Percentiles rank a stretch among this genome's conserved stretches.
These are phyloP conservation scores for Candida glucosophila DNA, from an alignment of 1,139 yeast genomes.

Conservation along the genomic window DNA sequence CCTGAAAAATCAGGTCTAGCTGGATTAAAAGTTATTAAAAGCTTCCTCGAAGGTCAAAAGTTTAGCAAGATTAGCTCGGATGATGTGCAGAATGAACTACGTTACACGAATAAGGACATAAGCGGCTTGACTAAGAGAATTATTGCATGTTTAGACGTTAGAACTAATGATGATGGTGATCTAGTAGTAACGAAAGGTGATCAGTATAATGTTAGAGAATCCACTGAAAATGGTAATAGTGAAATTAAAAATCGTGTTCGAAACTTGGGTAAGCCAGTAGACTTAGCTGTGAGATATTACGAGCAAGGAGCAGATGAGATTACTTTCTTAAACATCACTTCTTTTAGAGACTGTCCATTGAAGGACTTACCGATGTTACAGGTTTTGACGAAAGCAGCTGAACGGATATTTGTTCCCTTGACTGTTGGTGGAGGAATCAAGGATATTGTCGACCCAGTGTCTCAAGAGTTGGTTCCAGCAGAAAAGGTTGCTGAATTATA, in stretches of 20 bases:
- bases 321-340: conserved; percentile 87
- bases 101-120: conserved; percentile 44
- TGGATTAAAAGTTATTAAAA: conserved; percentile 66
- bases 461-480: conserved; percentile 69
- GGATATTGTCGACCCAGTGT: conserved; percentile 74
- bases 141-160: conserved; percentile 94
- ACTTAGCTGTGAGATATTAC: conserved; percentile 82
- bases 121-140: conserved; percentile 81
- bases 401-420: conserved; percentile 87
- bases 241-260: conserved; percentile 44
- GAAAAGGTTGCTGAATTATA: conserved; percentile 83
- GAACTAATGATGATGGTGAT: conserved; percentile 89
- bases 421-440: conserved; percentile 98
- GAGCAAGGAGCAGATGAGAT: conserved; percentile 95
- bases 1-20: conserved; percentile 95
- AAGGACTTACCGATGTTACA: conserved; percentile 92
- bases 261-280: conserved; percentile 92
- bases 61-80: conserved; percentile 12
- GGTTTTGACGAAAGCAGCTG: conserved; percentile 74
- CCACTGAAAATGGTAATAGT: conserved; percentile 30
- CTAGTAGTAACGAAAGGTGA: conserved; percentile 97
- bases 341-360: conserved; percentile 88
- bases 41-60: conserved; percentile 54
- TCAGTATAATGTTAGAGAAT: conserved; percentile 91
- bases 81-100: conserved; percentile 8